Conservation (phyloP, 768 basidiomycete genomes). For the Podaxis mareebaensis region DNA sequence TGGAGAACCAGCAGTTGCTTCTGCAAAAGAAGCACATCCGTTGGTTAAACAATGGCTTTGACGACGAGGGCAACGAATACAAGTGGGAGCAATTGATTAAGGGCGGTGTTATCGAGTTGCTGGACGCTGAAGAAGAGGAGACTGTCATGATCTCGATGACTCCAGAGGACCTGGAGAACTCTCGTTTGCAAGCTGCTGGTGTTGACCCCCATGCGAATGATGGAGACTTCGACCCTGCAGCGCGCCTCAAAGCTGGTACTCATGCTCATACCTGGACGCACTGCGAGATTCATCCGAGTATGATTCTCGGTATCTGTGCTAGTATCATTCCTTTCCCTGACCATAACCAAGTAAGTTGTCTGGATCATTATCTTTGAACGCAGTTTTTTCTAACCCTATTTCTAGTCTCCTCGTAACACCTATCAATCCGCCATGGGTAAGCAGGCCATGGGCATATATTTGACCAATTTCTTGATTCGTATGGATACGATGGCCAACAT, state of each 20-base stretch:
- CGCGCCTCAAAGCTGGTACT: constrained; percentile 81
- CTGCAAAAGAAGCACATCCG: constrained; percentile 84
- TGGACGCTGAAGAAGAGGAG: constrained; percentile 99
- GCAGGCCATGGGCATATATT: constrained; percentile 99
- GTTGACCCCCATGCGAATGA: constrained; percentile 61
- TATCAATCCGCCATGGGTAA: constrained; percentile 99
- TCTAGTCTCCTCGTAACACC: constrained; percentile 97
- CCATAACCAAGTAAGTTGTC: constrained; percentile 84
- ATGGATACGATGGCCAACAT: constrained; percentile 99
- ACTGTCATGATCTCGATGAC: constrained; percentile 99
- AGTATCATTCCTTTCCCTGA: constrained; percentile 99
- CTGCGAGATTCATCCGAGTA: constrained; percentile 98
- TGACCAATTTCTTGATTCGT: constrained; percentile 97
- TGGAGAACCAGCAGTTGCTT: constrained; percentile 84
- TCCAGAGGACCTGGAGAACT: constrained; percentile 90
- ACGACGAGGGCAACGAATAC: constrained; percentile 65
- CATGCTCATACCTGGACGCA: constrained; percentile 95
- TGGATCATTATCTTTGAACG: not conserved
- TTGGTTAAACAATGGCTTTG: constrained; percentile 59
- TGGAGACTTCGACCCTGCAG: constrained; percentile 80
- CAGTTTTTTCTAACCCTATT: constrained; percentile 3
- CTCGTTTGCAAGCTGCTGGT: constrained; percentile 64
- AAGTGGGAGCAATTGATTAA: constrained; percentile 87
- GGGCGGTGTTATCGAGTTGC: constrained; percentile 85
- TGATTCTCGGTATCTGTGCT: constrained; percentile 98